Evolutionary conservation across 257 asterid species (phyloP), one percentile per base, ranked within the genome.

Genomic region (Plantago ovata): DNA sequence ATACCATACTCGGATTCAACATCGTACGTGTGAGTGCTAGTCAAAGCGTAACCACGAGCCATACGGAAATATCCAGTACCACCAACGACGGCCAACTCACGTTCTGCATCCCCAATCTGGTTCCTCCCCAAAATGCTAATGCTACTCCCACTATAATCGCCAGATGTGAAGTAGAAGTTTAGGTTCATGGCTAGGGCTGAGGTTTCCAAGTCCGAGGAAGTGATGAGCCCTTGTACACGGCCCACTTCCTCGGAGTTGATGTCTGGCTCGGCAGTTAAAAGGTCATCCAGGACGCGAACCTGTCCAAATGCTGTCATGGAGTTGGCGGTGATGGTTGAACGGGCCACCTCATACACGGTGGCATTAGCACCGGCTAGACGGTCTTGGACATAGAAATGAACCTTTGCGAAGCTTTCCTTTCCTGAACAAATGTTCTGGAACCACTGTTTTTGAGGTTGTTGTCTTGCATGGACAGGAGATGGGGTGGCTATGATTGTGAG

Each of bases 41-140:
- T 61, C 11, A 71, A 8, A 0, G 78, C 80, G 15, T 74, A 77
- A 1, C 80, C 84, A 50, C 77, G 75, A 0, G 80, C 80, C 10
- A 38, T 52, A 7, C 79, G 72, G 55, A 77, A 77, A 6, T 23
- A n/a, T 0, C 83, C 83, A 0, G 79, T 73, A 4, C 83, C 83
- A 9, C 83, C 80, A 2, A 60, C 74, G 32, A 77, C 72, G 10
- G 80, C 38, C 52, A 77, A 19, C 80, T 77, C 77, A 0, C 77
- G 72, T 5, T 45, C 11, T 1, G 3, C 16, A 18, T 24, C 3
- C 14, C 7, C 1, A 0, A 57, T 0, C 58, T 36, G 64, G 32
- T 73, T 77, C 73, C 83, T 36, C 0, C 80, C 83, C 28, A 69
- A 18, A 3, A 77, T 48, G 40, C 77, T 48, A 1, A 77, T 16